Evolutionary conservation across 2,329 filamentous ascomycete genomes (phyloP).

Genomic region (Pseudovirgaria hyperparasitica): DNA sequence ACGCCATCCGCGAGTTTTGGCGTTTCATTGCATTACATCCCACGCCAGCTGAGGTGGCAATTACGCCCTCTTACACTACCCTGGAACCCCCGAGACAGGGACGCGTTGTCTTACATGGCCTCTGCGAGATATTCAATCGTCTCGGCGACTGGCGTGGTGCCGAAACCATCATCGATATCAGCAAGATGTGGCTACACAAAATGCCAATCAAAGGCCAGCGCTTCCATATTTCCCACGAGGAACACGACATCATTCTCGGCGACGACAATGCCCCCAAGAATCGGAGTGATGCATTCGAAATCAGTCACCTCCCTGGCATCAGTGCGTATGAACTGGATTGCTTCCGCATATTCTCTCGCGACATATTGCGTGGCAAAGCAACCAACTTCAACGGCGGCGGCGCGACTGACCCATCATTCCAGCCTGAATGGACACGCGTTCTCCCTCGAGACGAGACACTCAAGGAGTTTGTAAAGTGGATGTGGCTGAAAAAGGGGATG

Average conservation of each 20-base stretch:
- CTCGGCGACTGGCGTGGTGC: too few species aligned
- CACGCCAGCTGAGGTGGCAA: conserved; percentile 48
- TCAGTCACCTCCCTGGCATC: conserved; percentile 63
- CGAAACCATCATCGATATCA: conserved; percentile 54
- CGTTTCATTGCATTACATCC: conserved; percentile 56
- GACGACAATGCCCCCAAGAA: conserved; percentile 31
- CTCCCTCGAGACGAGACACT: conserved; percentile 71
- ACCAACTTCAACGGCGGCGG: conserved; percentile 52
- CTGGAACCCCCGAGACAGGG: conserved; percentile 57
- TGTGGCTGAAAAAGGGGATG: conserved; percentile 81
- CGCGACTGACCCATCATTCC: conserved; percentile 38
- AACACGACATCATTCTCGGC: conserved; percentile 32
- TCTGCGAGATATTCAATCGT: too few species aligned
- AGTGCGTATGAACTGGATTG: conserved; percentile 73
- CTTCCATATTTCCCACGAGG: conserved; percentile 39
- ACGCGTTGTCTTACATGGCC: too few species aligned
- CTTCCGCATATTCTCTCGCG: conserved; percentile 84
- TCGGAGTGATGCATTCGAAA: conserved; percentile 54
- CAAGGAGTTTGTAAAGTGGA: conserved; percentile 70
- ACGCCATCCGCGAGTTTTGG: conserved; percentile 62
- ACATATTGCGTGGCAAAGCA: conserved; percentile 55
- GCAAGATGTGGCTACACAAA: conserved; percentile 49
- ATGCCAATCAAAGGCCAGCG: conserved; percentile 47
- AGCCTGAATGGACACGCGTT: conserved; percentile 82
- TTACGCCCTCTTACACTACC: conserved; percentile 50